phyloP scores from a whole-genome alignment of 2,329 filamentous ascomycete species.

The Stachybotrys chartarum region DNA sequence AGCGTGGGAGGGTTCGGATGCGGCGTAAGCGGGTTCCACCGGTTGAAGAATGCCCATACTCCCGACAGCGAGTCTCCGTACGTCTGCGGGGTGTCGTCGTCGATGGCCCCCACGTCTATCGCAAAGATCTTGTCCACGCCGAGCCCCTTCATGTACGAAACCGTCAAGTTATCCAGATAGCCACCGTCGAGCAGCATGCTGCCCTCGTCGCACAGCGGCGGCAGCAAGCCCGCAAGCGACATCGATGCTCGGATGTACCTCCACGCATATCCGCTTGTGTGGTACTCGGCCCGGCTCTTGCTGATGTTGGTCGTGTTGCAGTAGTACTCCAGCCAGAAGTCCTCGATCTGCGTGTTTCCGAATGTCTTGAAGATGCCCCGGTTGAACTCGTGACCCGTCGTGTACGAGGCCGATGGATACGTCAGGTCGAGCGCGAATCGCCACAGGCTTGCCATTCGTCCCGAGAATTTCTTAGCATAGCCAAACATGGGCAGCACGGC shows the following conservation, averaged over 20 bases:
- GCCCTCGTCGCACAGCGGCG: slow-evolving; percentile 92
- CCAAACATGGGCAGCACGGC: slow-evolving; percentile 97
- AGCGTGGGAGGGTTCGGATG: slow-evolving; percentile 89
- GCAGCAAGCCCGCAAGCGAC: slow-evolving; percentile 87
- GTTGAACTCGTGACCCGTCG: slow-evolving; percentile 97
- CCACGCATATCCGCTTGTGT: slow-evolving; percentile 96
- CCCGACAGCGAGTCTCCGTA: slow-evolving; percentile 94
- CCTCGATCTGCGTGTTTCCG: slow-evolving; percentile 93
- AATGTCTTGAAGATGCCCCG: slow-evolving; percentile 98
- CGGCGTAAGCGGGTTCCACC: slow-evolving; percentile 92
- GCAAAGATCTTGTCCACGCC: slow-evolving; percentile 94
- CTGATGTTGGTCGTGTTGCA: slow-evolving; percentile 99
- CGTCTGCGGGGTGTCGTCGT: slow-evolving; percentile 83
- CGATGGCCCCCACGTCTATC: slow-evolving; percentile 85
- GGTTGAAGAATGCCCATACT: slow-evolving; percentile 88
- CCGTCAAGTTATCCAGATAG: slow-evolving; percentile 95
- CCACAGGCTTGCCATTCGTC: slow-evolving; percentile 99
- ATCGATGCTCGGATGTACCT: slow-evolving; percentile 94
- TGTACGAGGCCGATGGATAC: slow-evolving; percentile 94
- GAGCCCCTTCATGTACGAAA: slow-evolving; percentile 92
- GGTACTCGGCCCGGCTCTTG: slow-evolving; percentile 84
- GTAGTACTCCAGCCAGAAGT: slow-evolving; percentile 98
- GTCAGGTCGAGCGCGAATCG: slow-evolving; percentile 94
- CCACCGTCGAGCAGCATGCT: slow-evolving; percentile 95
- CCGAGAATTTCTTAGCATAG: slow-evolving; percentile 92